Base-by-base conservation (phyloP, 2,329 filamentous ascomycete genomes). In the Metarhizium robertsii region DNA sequence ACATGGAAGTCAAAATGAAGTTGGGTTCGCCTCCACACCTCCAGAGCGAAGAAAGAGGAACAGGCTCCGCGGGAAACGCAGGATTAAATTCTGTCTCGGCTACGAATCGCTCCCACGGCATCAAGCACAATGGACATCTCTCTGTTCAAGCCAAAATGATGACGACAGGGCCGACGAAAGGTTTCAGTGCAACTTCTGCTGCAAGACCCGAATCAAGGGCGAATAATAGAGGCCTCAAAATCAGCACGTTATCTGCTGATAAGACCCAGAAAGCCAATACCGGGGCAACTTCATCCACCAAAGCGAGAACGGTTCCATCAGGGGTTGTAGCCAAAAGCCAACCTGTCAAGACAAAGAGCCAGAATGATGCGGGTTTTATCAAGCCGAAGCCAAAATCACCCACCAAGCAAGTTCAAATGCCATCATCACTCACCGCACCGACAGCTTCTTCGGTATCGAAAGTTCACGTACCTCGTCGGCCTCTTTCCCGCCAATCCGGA, bases 371-470 rank as follows among this genome's bases (percentile, higher is more conserved):
- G 6, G 73, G 70, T 2, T 79, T 79, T 58, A 71, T 75, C 32
- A 85, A 84, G 64, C 80, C 82, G 8, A 85, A 83, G 66, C 71
- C 78, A 45, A 85, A 83, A 68, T 89, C 87, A 11, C 85, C 85
- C 2, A 90, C 87, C 2, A 81, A 83, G 55, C 86, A 86, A 10
- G 74, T 84, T 53, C 81, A 80, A 55, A 73, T 90, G 1, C 84
- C 87, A 8, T 75, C 86, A 10, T 84, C 85, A 56, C 73, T 90
- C 34, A 86, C 78, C 29, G 84, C 85, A 6, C 86, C 85, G 36
- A 91, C 87, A 3, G 81, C 86, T 29, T 78, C 87, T 0, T 90
- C 83, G 1, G 81, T 80, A 16, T 85, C 83, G 14, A 89, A 85
- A 68, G 74, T 61, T 29, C 60, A 60, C n/a, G 55, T 60, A 14